Evolutionary conservation across 2,329 filamentous ascomycete species (phyloP).

Genomic region (Ophiocordyceps camponoti-saundersi): DNA sequence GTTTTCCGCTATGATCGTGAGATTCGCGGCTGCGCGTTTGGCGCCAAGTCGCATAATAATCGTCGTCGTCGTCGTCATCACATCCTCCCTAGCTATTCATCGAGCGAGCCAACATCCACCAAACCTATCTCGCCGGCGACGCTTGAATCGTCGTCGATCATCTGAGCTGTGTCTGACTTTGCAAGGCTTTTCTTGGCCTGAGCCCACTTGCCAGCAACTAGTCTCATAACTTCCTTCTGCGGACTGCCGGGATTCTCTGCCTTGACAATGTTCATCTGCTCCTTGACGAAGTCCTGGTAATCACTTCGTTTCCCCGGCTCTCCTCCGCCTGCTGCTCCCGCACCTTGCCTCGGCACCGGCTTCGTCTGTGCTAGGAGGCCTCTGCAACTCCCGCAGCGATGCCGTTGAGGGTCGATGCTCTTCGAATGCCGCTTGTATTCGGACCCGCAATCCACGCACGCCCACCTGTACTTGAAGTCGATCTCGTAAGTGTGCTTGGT

Average conservation of each 20-base stretch:
- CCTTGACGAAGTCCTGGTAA: constrained; percentile 42
- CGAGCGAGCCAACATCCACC: neutral
- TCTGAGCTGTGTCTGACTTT: constrained; percentile 5
- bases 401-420: constrained; percentile 57
- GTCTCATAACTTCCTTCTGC: constrained; percentile 53
- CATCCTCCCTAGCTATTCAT: neutral
- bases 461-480: constrained; percentile 84
- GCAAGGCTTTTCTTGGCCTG: constrained; percentile 26
- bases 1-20: neutral
- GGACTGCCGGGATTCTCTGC: constrained; percentile 35
- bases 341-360: constrained; percentile 39
- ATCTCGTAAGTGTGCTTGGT: constrained; percentile 85
- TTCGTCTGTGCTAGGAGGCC: constrained; percentile 57
- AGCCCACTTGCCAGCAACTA: constrained; percentile 46
- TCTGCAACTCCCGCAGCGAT: constrained; percentile 66
- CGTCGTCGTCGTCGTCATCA: neutral
- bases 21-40: neutral
- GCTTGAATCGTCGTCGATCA: constrained; percentile 2
- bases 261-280: constrained; percentile 46
- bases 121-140: neutral
- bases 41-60: neutral
- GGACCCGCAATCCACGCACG: constrained; percentile 48
- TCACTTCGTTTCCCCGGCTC: constrained; percentile 16
- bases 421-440: constrained; percentile 75
- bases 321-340: constrained; percentile 3